Conservation (phyloP, 1,284 basidiomycete species). For the Moesziomyces parantarcticus region DNA sequence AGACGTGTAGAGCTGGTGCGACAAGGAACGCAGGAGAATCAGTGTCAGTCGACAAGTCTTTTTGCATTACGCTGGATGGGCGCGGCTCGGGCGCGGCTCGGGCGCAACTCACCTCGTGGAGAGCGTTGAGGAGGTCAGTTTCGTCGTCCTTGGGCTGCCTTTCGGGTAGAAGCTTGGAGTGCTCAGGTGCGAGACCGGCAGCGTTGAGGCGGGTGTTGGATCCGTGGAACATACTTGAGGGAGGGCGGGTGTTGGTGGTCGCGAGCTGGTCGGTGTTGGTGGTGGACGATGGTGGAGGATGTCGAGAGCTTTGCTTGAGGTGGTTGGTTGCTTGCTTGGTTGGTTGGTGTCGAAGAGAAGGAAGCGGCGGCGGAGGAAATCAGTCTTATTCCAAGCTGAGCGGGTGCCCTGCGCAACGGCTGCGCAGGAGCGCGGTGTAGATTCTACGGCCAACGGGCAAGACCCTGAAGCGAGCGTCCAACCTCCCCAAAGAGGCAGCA, state of each 20-base stretch:
- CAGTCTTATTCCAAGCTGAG: conserved; percentile 12
- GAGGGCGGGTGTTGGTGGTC: neutral
- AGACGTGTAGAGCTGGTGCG: conserved; percentile 51
- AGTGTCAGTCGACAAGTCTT: conserved; percentile 2
- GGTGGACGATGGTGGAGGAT: conserved; percentile 5
- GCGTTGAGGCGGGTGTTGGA: conserved; percentile 65
- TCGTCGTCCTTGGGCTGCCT: conserved; percentile 56
- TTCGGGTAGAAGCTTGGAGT: conserved; percentile 65
- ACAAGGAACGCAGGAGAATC: neutral
- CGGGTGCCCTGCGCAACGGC: too few relatives aligned
- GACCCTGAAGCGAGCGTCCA: conserved; percentile 25
- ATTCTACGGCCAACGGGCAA: conserved; percentile 24
- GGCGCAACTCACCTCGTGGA: conserved; percentile 44
- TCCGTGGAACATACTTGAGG: conserved; percentile 55
- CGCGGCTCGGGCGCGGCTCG: too few relatives aligned
- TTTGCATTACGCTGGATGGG: neutral
- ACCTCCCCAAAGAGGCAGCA: conserved; percentile 23
- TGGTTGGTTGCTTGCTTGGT: too few relatives aligned
- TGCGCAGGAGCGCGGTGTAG: conserved; percentile 20
- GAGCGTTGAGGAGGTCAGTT: conserved; percentile 47
- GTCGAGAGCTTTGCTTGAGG: conserved; percentile 11
- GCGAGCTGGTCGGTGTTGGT: neutral
- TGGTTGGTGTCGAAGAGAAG: too few relatives aligned
- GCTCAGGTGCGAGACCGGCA: conserved; percentile 64
- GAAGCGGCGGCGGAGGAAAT: too few relatives aligned